Evolutionary conservation across 768 basidiomycete species (phyloP), one percentile per base, ranked within the genome.

Genomic region (Leccinum pellstonianum): DNA sequence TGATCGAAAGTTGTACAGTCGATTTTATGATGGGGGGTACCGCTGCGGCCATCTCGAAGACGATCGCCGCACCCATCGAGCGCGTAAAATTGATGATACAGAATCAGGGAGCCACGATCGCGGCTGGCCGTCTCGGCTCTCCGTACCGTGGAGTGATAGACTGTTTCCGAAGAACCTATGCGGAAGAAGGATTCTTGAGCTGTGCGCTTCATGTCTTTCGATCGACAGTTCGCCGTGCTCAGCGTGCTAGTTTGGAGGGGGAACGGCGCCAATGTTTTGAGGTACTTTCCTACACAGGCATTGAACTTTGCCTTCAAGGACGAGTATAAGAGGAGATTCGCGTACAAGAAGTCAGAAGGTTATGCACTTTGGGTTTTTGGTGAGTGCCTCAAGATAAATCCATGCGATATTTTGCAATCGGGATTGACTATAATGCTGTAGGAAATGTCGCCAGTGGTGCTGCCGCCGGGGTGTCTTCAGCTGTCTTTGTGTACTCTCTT

Each of bases 261-360:
- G 27, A 79, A 79, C 56, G 74, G 76, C 46, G 74, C 79, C 57
- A 79, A 79, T 54, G 69, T 79, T 33, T 62, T 79, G 55, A 74
- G 78, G 53, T 80, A 80, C 71, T 80, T 80, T 67, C 79, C 77
- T 14, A 80, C 79, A 0, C 78, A 80, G 61, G 78, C 78, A 0
- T 66, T 80, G 52, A 80, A 80, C 68, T 80, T 80, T 58, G 79
- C 79, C n/a, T 79, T 79, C 76, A 78, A 79, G 68, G 79, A 80
- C 62, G 68, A 64, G 19, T 79, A 73, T 65, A 80, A 80, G 66
- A 61, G 68, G 48, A 67, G 69, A 56, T 68, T 80, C n/a, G 73
- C 70, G 0, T 75, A 70, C 55, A 74, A 75, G 62, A 76, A 72
- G 50, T 64, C 70, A 12, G 76, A 78, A 17, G 73, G 75, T 10